Evolutionary conservation across 2,329 filamentous ascomycete genomes (phyloP).

Genomic region (Neonectria sp.): DNA sequence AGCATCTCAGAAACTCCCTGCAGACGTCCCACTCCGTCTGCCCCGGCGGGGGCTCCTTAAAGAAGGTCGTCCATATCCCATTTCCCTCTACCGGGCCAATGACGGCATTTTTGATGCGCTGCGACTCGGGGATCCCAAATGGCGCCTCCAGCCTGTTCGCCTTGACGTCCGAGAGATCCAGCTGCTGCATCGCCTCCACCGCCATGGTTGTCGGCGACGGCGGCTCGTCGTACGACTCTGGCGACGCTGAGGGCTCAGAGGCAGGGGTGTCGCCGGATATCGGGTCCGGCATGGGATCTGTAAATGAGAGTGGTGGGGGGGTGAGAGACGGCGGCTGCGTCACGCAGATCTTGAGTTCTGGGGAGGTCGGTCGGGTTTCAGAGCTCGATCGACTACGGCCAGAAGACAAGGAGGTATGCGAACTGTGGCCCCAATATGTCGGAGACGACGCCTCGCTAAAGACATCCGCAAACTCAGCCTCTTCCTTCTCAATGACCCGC

Average conservation of each 20-base stretch:
- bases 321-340: conserved; percentile 31
- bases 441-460: neutral
- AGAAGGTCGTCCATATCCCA: conserved; percentile 50
- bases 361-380: neutral
- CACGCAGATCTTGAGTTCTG: conserved; percentile 27
- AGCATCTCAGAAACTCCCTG: conserved; percentile 47
- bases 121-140: conserved; percentile 46
- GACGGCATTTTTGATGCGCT: conserved; percentile 50
- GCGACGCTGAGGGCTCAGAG: conserved; percentile 16
- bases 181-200: conserved; percentile 35
- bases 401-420: conserved; percentile 4
- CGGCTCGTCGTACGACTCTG: conserved; percentile 17
- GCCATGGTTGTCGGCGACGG: conserved; percentile 34
- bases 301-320: conserved; percentile 30
- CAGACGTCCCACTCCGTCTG: conserved; percentile 48
- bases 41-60: conserved; percentile 44
- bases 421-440: neutral
- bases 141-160: conserved; percentile 41
- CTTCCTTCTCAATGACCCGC: conserved; percentile 56
- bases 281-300: conserved; percentile 34
- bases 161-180: conserved; percentile 30
- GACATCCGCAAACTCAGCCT: conserved; percentile 33
- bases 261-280: neutral
- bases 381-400: neutral
- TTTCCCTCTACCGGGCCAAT: conserved; percentile 45